A percentile compares a stretch with the other conserved stretches of the same genome.
Conservation (phyloP, 2,329 filamentous ascomycete genomes). For the Fusarium temperatum region DNA sequence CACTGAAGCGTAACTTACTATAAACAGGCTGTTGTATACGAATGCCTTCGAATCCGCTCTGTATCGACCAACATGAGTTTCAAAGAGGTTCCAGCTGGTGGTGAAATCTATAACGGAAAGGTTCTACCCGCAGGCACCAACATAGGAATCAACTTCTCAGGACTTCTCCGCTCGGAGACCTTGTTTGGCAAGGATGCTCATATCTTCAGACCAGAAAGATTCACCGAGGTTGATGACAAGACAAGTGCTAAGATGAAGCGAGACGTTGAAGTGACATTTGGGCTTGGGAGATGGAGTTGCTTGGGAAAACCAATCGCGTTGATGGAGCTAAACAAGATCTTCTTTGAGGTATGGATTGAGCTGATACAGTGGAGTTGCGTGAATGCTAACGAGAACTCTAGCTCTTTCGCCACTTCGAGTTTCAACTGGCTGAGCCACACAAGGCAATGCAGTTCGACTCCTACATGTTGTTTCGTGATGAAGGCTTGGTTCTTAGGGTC, state of each 20-base stretch:
- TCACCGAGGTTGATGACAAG: not conserved
- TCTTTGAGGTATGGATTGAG: not conserved
- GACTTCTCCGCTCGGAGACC: not conserved
- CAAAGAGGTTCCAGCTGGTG: not conserved
- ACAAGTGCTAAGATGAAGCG: not conserved
- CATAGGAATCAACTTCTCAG: not conserved
- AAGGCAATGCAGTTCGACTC: not conserved
- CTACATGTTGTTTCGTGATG: not conserved
- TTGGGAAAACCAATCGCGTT: not conserved
- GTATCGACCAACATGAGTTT: not conserved
- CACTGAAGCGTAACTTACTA: accelerated
- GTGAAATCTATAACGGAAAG: not conserved
- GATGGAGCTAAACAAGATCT: not conserved
- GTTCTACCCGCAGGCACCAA: not conserved
- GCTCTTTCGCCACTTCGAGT: not conserved
- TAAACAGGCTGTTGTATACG: not conserved
- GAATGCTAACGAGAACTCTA: not conserved
- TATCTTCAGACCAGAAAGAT: not conserved
- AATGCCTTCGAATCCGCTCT: not conserved
- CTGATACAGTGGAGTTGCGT: accelerated
- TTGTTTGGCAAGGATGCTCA: not conserved
- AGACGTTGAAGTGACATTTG: not conserved
- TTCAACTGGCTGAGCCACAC: not conserved
- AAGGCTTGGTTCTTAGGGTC: not conserved
- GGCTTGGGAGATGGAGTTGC: not conserved